Base-by-base conservation (phyloP, 768 basidiomycete genomes). In the Coprinellus micaceus region DNA sequence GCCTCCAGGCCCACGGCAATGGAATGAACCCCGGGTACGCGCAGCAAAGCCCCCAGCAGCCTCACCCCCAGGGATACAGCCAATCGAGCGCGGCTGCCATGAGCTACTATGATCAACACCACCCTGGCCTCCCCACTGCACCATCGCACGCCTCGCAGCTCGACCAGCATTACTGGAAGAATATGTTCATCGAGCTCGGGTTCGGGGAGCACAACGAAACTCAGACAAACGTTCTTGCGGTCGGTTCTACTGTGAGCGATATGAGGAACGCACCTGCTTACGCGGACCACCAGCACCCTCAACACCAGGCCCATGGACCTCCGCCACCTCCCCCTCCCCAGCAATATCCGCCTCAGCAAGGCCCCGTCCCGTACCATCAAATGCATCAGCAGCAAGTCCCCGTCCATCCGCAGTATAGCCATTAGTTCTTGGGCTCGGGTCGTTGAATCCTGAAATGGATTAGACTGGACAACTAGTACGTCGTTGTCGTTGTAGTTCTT, bases 111-210 rank as follows among this genome's bases (percentile, higher is more conserved):
- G 29, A 22, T 21, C 40, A 44, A 6, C 60, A 69, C 25, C 64
- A 66, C 55, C 70, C 67, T 24, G 71, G 71, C 56, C 63, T 72
- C 28, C 74, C 75, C 21, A 59, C 71, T 24, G 70, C 69, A 37
- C 70, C 75, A 21, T 73, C 74, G 33, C 74, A 79, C 48, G 77
- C 78, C 17, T 75, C 80, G 4, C 82, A 84, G 60, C 74, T 77
- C n/a, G 88, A 91, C 66, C 79, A 80, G 11, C 75, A 82, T 53
- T 91, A 91, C 68, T 89, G 83, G 78, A 81, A 82, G 61, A 82
- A 82, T 57, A 89, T 91, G 86, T 82, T 88, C 61, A 70, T 84
- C 44, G 87, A 90, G 60, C 79, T 89, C 15, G 88, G 88, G 21
- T 85, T 84, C 60, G 83, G 83, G 19, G 83, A 77, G 40, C 73